Conservation (phyloP, 305 asterid genomes). For the Fraxinus nigra region DNA sequence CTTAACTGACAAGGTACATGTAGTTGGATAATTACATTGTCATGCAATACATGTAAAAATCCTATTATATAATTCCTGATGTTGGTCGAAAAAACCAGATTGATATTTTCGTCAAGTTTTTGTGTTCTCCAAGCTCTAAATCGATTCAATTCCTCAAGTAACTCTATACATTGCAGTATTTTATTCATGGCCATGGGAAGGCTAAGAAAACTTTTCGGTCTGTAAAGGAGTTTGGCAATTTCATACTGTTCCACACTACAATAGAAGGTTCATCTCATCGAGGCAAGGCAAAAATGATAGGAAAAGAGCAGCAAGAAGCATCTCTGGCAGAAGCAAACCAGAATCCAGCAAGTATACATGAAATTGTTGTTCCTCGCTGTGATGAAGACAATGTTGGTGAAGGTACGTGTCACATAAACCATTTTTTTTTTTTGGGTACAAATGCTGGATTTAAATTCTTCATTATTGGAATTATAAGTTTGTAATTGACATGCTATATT, state of each 20-base stretch:
- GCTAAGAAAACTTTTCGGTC: not conserved
- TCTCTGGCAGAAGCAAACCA: not conserved
- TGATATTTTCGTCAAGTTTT: not conserved
- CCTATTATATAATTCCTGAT: not conserved
- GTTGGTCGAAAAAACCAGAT: not conserved
- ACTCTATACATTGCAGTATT: not conserved
- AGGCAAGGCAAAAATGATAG: not conserved
- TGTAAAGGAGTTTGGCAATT: not conserved
- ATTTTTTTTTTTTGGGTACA: not conserved
- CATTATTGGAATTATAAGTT: no score
- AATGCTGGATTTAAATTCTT: not conserved
- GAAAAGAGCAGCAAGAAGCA: not conserved
- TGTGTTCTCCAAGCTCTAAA: not conserved
- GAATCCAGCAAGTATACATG: not conserved
- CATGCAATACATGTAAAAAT: not conserved
- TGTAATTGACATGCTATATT: no score
- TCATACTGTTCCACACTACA: not conserved
- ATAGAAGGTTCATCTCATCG: not conserved
- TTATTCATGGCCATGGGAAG: not conserved
- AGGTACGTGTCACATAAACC: not conserved
- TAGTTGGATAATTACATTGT: not conserved
- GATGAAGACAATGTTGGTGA: not conserved
- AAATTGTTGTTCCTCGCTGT: not conserved
- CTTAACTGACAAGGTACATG: not conserved
- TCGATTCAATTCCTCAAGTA: not conserved